Base-by-base conservation (phyloP, 257 asterid genomes). In the Nicotiana knightiana region DNA sequence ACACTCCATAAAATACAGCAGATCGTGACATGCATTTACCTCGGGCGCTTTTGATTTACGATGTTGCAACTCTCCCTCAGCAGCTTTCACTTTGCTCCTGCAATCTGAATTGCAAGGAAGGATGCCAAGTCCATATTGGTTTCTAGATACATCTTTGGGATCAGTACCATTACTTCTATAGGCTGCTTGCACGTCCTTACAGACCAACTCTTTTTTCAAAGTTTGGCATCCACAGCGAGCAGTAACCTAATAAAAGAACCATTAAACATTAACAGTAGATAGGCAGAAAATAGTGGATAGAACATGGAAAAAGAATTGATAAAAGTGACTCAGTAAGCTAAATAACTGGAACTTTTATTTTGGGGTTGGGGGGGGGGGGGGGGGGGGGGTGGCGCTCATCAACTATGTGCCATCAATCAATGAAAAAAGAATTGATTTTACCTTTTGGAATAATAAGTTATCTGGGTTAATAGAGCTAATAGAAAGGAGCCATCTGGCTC, bases 161-260 rank as follows among this genome's bases (percentile, higher is more conserved):
- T 95, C 95, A 84, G 83, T 70, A 77, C 93, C 91, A 17, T 83
- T 61, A 66, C 64, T 85, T 18, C 78, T 82, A 80, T 95, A 88
- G 67, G 97, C 90, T 65, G 87, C 87, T 87, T 95, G 99, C 48
- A 93, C 98, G 24, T 92, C 95, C 77, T 87, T 88, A 84, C 99
- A 95, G 16, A 85, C 9, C 98, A 97, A 92, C 83, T 95, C 98
- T 82, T 88, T 92, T 84, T 95, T 95, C 77, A 95, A 66, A 76
- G 89, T 90, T 86, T 91, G 99, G 86, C 99, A 95, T 85, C 86
- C 83, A 48, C 99, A 93, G 5, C 98, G 98, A 81, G 91, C 92
- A 17, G 83, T 88, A 33, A 92, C 97, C 99, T 95, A 71, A 81
- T 71, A 76, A 24, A 80, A 6, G 32, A 81, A n/a, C 33, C 80